Base-by-base conservation (phyloP, 495 filamentous ascomycete genomes). In the Physcia stellaris region DNA sequence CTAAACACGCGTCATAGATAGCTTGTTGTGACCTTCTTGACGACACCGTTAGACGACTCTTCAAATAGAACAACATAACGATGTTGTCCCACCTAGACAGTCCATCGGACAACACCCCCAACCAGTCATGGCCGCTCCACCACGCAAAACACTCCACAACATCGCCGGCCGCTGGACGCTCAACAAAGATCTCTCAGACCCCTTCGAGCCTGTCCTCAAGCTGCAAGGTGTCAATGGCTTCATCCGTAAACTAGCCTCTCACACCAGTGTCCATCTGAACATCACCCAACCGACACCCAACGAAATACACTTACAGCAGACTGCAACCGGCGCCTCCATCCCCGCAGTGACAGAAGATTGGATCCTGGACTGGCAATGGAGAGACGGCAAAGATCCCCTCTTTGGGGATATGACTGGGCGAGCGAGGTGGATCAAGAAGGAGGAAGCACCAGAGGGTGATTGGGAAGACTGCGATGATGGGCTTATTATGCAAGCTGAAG, bases 301-400 rank as follows among this genome's bases (percentile, higher is more conserved):
- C 21, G 39, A 41, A 23, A 70, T 83, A 54, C 71, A 80, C 54
- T 79, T 85, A 49, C 61, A 71, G n/a, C 82, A 85, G 58, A 65
- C 64, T 6, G 64, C 64, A 16, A 76, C 75, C 13, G 47, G 39
- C n/a, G 79, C 73, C 38, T 77, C 75, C 24, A 58, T 82, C 35
- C 70, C 66, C 49, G 77, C 75, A 38, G 74, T 76, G 12, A 62
- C 66, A 13, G 79, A 85, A 63, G 54, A 61, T 24, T 75, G 80
- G 33, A 67, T 55, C 29, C 56, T 84, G 10, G 77, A 86, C 66
- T 66, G 64, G 13, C 29, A 40, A 42, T 50, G 47, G 47, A 33
- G 47, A 19, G 31, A 27, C 1, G 35, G 36, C 23, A 35, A 43
- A 11, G 44, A 50, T 38, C 32, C 47, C 6, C 44, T 43, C 22